Base-by-base conservation (phyloP, 2,329 filamentous ascomycete genomes). In the Fusarium nodosum region DNA sequence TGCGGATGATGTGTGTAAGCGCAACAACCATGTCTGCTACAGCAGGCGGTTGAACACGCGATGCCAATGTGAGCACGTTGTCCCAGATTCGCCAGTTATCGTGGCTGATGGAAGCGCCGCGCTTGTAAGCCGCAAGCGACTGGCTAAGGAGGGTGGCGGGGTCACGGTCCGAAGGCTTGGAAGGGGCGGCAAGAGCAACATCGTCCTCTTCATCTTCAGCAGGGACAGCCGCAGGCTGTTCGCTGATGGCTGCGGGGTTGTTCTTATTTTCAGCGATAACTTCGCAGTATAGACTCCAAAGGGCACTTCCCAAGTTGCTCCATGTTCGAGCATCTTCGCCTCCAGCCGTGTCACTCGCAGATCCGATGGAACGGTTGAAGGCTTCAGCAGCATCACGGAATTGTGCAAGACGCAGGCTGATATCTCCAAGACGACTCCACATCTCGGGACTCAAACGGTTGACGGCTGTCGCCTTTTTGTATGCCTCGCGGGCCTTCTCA, bases 21-120 rank as follows among this genome's bases (percentile, higher is more conserved):
- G 93, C 93, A 7, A 90, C 84, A 33, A 97, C 82, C 52, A 97
- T 88, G 66, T 97, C 93, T 1, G 84, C 79, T 75, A 93, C 90
- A 1, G 91, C 88, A 0, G 93, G 91, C 0, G 95, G 94, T 1
- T 85, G 86, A 30, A 96, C 87, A 3, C 93, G 92, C 0, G 92
- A 88, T 0, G 93, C 91, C 24, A 98, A 90, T 0, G 94, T 96
- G 60, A 99, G 87, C 18, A 98, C 91, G 74, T 99, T 99, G 77
- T 97, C 93, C 95, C 95, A 98, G 78, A 99, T 97, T 72, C 93
- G 90, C 86, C 91, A 93, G 81, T 95, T 95, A 73, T 94, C 90
- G 78, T 93, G 87, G 52, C 97, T 93, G 26, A 97, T 87, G 7
- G 88, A 86, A 1, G 94, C 93, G 12, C 94, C 96, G 68, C 92